Evolutionary conservation across 352 stramenopile genomes (phyloP).

Genomic region (Phytophthora nicotianae): DNA sequence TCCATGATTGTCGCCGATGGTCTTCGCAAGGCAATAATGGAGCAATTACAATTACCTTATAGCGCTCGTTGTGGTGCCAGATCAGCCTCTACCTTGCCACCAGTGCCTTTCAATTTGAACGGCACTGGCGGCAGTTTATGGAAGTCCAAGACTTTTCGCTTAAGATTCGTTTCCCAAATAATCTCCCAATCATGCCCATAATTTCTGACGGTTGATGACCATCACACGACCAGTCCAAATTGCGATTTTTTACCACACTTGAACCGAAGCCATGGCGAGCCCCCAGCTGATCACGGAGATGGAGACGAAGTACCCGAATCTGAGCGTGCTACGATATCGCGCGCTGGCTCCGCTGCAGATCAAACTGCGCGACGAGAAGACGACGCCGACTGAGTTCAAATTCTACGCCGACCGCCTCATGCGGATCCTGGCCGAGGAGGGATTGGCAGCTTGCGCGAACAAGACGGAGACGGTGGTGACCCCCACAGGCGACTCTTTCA

Average conservation of each 20-base stretch:
- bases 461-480: conserved; percentile 64
- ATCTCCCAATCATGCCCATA: conserved; percentile 17
- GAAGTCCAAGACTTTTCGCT: neutral
- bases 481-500: conserved; percentile 70
- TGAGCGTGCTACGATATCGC: conserved; percentile 70
- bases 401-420: conserved; percentile 83
- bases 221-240: conserved; percentile 19
- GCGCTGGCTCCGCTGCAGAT: conserved; percentile 69
- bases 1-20: too few species aligned
- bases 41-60: too few species aligned
- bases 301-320: conserved; percentile 65
- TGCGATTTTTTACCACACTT: conserved; percentile 6
- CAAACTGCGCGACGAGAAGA: conserved; percentile 74
- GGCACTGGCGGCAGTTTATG: too few species aligned
- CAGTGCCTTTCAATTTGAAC: too few species aligned
- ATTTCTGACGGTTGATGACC: conserved; percentile 6
- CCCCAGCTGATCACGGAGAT: conserved; percentile 48
- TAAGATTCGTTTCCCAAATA: neutral
- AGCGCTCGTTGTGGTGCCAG: too few species aligned
- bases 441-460: conserved; percentile 65
- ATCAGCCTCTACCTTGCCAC: too few species aligned
- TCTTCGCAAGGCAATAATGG: too few species aligned
- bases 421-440: conserved; percentile 76
- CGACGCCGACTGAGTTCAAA: conserved; percentile 78
- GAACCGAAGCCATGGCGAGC: conserved; percentile 46